Conservation (phyloP, 1,284 basidiomycete species). For the Trichosporon faecale region DNA sequence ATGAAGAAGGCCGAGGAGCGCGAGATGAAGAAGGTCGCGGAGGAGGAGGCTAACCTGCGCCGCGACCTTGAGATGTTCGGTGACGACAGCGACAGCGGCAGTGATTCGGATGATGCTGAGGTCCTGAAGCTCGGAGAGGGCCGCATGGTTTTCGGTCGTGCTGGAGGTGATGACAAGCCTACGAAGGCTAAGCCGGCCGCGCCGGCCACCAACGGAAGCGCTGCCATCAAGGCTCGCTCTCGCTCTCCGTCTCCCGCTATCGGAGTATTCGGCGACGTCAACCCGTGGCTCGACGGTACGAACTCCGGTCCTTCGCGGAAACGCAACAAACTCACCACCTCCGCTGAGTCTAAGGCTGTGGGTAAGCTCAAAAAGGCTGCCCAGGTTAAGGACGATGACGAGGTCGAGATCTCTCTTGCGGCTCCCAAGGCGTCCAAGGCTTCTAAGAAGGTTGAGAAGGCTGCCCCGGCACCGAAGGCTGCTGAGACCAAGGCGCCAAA, state of each 20-base stretch:
- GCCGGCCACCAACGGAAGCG: not conserved
- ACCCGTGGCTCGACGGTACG: slow-evolving; percentile 68
- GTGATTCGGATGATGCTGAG: slow-evolving; percentile 38
- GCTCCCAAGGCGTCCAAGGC: slow-evolving; percentile 4
- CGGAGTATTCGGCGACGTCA: slow-evolving; percentile 45
- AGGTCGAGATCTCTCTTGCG: slow-evolving; percentile 68
- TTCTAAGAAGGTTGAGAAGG: slow-evolving; percentile 14
- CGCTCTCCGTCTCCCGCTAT: slow-evolving; percentile 13
- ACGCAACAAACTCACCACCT: slow-evolving; percentile 67
- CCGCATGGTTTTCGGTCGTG: slow-evolving; percentile 53
- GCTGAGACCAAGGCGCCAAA: not conserved
- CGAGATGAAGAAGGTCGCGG: slow-evolving; percentile 60
- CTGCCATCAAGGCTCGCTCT: not conserved
- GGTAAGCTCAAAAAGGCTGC: slow-evolving; percentile 66
- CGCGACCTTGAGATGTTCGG: slow-evolving; percentile 60
- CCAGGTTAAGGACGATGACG: slow-evolving; percentile 59
- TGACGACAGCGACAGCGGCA: slow-evolving; percentile 51
- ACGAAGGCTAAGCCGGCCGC: not conserved
- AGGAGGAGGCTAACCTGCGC: slow-evolving; percentile 67
- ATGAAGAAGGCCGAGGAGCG: slow-evolving; percentile 84
- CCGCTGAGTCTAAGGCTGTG: slow-evolving; percentile 62
- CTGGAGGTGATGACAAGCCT: not conserved
- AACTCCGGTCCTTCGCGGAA: slow-evolving; percentile 58
- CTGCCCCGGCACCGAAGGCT: slow-evolving; percentile 10
- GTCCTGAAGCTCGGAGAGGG: slow-evolving; percentile 53